Conservation (phyloP, 768 basidiomycete species). For the Suillus hirtellus region DNA sequence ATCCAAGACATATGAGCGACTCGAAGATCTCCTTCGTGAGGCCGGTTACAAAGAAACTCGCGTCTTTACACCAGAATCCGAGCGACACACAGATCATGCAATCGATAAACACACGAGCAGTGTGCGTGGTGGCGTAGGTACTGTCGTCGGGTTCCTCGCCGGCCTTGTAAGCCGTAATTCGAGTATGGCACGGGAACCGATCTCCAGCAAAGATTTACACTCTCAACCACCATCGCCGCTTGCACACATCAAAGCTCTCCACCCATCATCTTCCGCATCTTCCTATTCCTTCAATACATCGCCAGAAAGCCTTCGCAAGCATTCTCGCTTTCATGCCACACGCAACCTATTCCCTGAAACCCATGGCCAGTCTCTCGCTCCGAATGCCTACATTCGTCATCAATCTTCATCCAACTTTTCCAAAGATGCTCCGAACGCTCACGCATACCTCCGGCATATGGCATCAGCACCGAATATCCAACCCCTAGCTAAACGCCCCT, state of each 20-base stretch:
- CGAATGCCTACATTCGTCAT: conserved; percentile 16
- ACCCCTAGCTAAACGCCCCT: conserved; percentile 33
- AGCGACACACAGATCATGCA: conserved; percentile 39
- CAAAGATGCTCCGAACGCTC: conserved; percentile 47
- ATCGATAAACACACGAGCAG: conserved; percentile 33
- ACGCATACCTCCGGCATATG: conserved; percentile 75
- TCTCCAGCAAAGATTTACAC: conserved; percentile 16
- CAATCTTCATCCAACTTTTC: conserved; percentile 28
- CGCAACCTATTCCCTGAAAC: not conserved
- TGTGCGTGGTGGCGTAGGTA: conserved; percentile 45
- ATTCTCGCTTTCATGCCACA: conserved; percentile 9
- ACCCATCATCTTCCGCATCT: conserved; percentile 20
- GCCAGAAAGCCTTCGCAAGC: conserved; percentile 22
- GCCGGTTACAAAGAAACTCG: conserved; percentile 93
- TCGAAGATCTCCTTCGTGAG: conserved; percentile 83
- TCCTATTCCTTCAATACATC: conserved; percentile 19
- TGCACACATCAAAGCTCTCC: conserved; percentile 14
- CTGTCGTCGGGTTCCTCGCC: conserved; percentile 66
- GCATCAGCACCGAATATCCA: conserved; percentile 55
- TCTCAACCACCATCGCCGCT: conserved; percentile 30
- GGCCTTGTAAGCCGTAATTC: conserved; percentile 48
- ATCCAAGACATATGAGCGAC: conserved; percentile 76
- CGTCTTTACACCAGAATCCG: conserved; percentile 82
- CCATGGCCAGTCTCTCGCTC: not conserved
- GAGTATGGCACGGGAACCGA: conserved; percentile 22